These are phyloP conservation scores for Exophiala sp. DNA, from an alignment of 2,329 filamentous ascomycete species.

Conservation along the genomic window DNA sequence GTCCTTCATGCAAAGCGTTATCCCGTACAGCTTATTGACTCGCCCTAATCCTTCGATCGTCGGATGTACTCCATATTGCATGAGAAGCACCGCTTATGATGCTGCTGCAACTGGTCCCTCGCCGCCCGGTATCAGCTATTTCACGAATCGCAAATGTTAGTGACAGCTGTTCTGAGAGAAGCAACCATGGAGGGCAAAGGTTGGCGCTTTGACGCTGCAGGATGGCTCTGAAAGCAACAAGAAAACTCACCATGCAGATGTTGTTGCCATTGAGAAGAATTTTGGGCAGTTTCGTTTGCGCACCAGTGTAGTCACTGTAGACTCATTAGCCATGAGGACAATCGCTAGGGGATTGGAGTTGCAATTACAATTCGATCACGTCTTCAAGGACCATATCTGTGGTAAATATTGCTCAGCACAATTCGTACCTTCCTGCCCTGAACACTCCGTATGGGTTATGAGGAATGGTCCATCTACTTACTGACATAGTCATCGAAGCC, in stretches of 20 bases:
- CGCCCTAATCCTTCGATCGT: too few relatives aligned
- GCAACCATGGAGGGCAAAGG: not conserved
- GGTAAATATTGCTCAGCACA: constrained; percentile 1
- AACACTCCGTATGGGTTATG: not conserved
- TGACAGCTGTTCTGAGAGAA: constrained; percentile 3
- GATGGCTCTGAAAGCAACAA: too few relatives aligned
- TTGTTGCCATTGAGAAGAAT: constrained; percentile 97
- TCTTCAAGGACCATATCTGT: constrained; percentile 97
- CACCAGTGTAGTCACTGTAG: constrained; percentile 71
- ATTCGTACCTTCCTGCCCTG: not conserved
- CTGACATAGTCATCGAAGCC: constrained; percentile 99
- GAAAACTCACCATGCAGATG: constrained; percentile 83
- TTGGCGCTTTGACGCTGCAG: too few relatives aligned
- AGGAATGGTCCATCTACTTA: constrained; percentile 55
- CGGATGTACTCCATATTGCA: not conserved
- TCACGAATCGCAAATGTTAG: constrained; percentile 15
- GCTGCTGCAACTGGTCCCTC: constrained; percentile 57
- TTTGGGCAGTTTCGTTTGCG: constrained; percentile 85
- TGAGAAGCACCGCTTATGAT: constrained; percentile 9
- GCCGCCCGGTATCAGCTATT: constrained; percentile 71
- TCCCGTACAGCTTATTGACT: too few relatives aligned
- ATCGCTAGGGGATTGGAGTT: not conserved
- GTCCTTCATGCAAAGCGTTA: too few relatives aligned
- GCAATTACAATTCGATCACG: constrained; percentile 84
- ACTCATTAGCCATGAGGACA: not conserved